phyloP scores from a whole-genome alignment of 2,329 filamentous ascomycete genomes.

The Dothidotthia symphoricarpi region DNA sequence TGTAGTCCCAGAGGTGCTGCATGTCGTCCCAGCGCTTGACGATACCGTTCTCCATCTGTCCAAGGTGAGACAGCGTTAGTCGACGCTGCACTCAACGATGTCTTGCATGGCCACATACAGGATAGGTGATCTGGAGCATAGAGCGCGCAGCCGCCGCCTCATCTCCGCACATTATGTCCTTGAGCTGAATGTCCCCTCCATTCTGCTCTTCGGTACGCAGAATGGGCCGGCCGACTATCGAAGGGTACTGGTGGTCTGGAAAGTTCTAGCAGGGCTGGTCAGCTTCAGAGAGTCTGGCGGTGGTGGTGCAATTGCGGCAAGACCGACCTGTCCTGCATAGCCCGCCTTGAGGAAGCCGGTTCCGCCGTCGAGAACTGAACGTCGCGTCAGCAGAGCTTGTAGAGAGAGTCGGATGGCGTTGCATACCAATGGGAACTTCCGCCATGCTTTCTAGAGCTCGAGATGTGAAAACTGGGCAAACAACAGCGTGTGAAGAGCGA shows the following conservation, averaged over 20 bases:
- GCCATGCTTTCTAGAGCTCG: slow-evolving; percentile 42
- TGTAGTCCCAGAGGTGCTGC: slow-evolving; percentile 99
- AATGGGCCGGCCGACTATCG: slow-evolving; percentile 96
- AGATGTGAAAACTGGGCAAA: slow-evolving; percentile 2
- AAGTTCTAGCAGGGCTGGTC: slow-evolving; percentile 68
- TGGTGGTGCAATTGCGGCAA: background rate
- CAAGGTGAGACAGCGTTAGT: slow-evolving; percentile 30
- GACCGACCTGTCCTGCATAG: slow-evolving; percentile 80
- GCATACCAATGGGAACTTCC: slow-evolving; percentile 51
- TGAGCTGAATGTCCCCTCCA: slow-evolving; percentile 68
- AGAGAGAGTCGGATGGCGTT: slow-evolving; percentile 6
- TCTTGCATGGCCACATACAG: slow-evolving; percentile 53
- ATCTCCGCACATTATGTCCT: slow-evolving; percentile 99
- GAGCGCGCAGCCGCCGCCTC: slow-evolving; percentile 93
- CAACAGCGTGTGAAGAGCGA: slow-evolving; percentile 9
- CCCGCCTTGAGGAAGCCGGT: slow-evolving; percentile 99
- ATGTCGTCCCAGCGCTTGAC: slow-evolving; percentile 99
- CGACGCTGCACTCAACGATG: slow-evolving; percentile 13
- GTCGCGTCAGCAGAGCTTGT: slow-evolving; percentile 30
- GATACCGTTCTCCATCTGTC: slow-evolving; percentile 96
- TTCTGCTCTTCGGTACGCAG: slow-evolving; percentile 90
- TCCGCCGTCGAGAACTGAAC: slow-evolving; percentile 93
- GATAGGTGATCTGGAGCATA: slow-evolving; percentile 98
- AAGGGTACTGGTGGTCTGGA: slow-evolving; percentile 97
- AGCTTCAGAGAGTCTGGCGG: slow-evolving; percentile 3